Percentiles rank a stretch among this genome's conserved stretches.
Conservation (phyloP, 441 rosid genomes). For the Eutrema salsugineum region DNA sequence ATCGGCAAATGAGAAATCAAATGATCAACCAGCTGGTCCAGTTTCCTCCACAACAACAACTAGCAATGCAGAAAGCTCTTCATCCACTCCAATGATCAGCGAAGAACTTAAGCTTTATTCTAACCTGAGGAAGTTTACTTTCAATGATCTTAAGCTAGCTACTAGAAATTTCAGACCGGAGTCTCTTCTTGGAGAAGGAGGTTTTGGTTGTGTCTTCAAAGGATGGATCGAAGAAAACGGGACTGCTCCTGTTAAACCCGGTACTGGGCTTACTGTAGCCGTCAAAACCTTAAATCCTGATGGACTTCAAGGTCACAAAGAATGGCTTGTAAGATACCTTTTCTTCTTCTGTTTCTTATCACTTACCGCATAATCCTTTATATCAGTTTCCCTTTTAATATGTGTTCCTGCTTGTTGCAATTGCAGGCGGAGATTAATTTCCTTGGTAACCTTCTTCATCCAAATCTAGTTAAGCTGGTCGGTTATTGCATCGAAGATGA, state of each 20-base stretch:
- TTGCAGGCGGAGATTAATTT: constrained; percentile 89
- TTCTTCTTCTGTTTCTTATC: background rate
- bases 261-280: constrained; percentile 90
- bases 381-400: background rate
- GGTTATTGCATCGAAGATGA: constrained; percentile 96
- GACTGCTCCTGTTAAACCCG: constrained; percentile 93
- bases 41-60: constrained; percentile 67
- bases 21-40: constrained; percentile 58
- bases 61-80: constrained; percentile 78
- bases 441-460: constrained; percentile 85
- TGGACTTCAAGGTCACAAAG: constrained; percentile 96
- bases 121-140: constrained; percentile 71
- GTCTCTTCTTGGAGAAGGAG: constrained; percentile 95
- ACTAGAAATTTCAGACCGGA: constrained; percentile 93
- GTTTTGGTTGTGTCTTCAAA: constrained; percentile 93
- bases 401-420: background rate
- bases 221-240: constrained; percentile 98
- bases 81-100: constrained; percentile 80
- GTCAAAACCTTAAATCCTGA: constrained; percentile 94
- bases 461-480: constrained; percentile 78
- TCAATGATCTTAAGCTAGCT: constrained; percentile 83
- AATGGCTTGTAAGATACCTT: constrained; percentile 69
- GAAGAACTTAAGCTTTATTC: constrained; percentile 86
- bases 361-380: background rate
- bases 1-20: constrained; percentile 60